Evolutionary conservation across 2,329 filamentous ascomycete species (phyloP).

Genomic region (Tolypocladium paradoxum): DNA sequence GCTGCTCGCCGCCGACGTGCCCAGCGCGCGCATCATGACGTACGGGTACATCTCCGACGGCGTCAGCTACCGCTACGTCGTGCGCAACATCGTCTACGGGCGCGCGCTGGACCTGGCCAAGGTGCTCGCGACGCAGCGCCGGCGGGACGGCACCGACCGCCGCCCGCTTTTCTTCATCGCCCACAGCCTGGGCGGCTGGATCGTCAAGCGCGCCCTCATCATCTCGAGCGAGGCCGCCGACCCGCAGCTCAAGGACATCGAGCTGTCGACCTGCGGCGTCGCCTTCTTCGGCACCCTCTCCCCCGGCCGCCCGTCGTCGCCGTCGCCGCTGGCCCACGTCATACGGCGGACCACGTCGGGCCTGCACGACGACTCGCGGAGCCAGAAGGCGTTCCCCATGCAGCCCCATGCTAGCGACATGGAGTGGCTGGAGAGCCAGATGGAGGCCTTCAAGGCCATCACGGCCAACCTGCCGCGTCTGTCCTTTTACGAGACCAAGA

Average conservation of each 20-base stretch:
- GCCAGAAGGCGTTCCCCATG: not conserved
- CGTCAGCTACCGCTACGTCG: slow-evolving; percentile 11
- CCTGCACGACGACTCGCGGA: not conserved
- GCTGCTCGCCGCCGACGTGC: slow-evolving; percentile 11
- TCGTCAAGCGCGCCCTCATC: slow-evolving; percentile 17
- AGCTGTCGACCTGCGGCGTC: slow-evolving; percentile 15
- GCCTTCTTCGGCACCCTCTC: slow-evolving; percentile 16
- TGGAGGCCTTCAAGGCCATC: slow-evolving; percentile 16
- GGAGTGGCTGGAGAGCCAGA: slow-evolving; percentile 15
- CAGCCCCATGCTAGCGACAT: slow-evolving; percentile 9
- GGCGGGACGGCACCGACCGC: slow-evolving; percentile 7
- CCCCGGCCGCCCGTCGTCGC: slow-evolving; percentile 11
- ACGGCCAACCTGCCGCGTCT: slow-evolving; percentile 10
- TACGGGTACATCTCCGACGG: slow-evolving; percentile 13
- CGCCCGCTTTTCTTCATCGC: slow-evolving; percentile 17
- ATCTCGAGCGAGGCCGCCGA: slow-evolving; percentile 15
- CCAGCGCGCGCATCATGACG: slow-evolving; percentile 16
- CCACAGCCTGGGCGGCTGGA: slow-evolving; percentile 16
- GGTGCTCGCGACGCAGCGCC: slow-evolving; percentile 9
- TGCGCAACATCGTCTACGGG: slow-evolving; percentile 13
- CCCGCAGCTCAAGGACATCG: slow-evolving; percentile 10
- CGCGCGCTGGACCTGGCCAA: slow-evolving; percentile 13
- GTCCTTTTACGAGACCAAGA: slow-evolving; percentile 16
- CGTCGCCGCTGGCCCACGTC: slow-evolving; percentile 13
- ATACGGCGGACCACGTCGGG: slow-evolving; percentile 13